Conservation (phyloP, 805 yeast genomes). For the Grigorovia jiainica region DNA sequence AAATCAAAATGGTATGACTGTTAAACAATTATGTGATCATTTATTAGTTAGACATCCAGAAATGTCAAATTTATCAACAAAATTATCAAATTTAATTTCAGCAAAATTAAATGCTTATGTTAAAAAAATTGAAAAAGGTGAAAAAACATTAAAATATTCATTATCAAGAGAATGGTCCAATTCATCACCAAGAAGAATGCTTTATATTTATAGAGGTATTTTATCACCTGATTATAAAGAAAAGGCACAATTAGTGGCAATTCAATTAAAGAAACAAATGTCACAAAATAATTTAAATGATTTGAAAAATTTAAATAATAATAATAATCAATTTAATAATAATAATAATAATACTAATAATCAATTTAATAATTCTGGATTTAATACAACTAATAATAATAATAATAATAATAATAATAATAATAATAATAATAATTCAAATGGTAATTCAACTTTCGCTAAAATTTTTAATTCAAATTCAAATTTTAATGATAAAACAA, state of each 20-base stretch:
- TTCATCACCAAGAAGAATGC: slow-evolving; percentile 83
- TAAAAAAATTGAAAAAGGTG: slow-evolving; percentile 78
- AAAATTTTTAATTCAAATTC: neutral
- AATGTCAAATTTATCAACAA: slow-evolving; percentile 72
- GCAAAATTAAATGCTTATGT: slow-evolving; percentile 82
- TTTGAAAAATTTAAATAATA: neutral
- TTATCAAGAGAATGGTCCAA: slow-evolving; percentile 85
- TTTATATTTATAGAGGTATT: slow-evolving; percentile 73
- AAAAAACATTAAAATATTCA: slow-evolving; percentile 60
- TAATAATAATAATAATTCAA: neutral
- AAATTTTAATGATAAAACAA: slow-evolving; percentile 1
- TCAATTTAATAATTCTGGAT: too few relatives aligned
- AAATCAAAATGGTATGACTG: slow-evolving; percentile 76
- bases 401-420: slow-evolving; percentile 1
- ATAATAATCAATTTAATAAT: neutral
- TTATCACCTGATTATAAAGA: slow-evolving; percentile 65
- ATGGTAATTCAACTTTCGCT: neutral
- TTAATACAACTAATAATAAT: too few relatives aligned
- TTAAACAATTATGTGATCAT: slow-evolving; percentile 74
- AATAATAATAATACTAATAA: neutral
- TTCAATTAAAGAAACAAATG: slow-evolving; percentile 18
- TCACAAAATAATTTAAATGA: neutral
- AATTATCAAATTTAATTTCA: slow-evolving; percentile 69
- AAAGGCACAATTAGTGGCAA: slow-evolving; percentile 52
- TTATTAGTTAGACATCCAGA: slow-evolving; percentile 69